phyloP scores from a whole-genome alignment of 1,284 basidiomycete species.

The Moesziomyces sp. region DNA sequence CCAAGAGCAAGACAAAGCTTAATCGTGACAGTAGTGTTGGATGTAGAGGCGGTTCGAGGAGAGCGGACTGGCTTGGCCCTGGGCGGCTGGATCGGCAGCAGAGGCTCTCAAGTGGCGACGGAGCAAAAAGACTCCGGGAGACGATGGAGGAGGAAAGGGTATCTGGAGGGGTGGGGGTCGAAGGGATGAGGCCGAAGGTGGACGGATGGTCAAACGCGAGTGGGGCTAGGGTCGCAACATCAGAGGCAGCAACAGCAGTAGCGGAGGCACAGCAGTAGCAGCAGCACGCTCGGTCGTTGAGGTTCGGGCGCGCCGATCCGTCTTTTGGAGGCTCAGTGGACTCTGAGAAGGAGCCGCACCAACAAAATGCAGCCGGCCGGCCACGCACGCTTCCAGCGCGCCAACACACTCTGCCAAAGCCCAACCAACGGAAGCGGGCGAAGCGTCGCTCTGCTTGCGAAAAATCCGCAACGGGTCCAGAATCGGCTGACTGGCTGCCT shows the following conservation, averaged over 20 bases:
- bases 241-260: too few species aligned
- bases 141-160: conserved; percentile 2
- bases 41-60: neutral
- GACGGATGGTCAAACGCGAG: neutral
- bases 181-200: neutral
- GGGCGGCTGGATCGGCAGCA: too few species aligned
- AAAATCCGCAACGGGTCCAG: neutral
- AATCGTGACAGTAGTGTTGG: neutral
- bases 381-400: too few species aligned
- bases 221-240: neutral
- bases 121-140: neutral
- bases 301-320: neutral
- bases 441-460: too few species aligned
- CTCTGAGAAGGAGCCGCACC: neutral
- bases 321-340: neutral
- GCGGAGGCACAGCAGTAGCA: too few species aligned
- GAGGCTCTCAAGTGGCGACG: too few species aligned
- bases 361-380: too few species aligned
- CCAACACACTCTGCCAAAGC: neutral
- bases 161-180: neutral
- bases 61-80: neutral
- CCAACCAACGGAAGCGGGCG: neutral
- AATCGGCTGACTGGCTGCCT: neutral
- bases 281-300: neutral
- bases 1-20: neutral